Conservation (phyloP, 768 basidiomycete genomes). For the Rubroboletus satanas region DNA sequence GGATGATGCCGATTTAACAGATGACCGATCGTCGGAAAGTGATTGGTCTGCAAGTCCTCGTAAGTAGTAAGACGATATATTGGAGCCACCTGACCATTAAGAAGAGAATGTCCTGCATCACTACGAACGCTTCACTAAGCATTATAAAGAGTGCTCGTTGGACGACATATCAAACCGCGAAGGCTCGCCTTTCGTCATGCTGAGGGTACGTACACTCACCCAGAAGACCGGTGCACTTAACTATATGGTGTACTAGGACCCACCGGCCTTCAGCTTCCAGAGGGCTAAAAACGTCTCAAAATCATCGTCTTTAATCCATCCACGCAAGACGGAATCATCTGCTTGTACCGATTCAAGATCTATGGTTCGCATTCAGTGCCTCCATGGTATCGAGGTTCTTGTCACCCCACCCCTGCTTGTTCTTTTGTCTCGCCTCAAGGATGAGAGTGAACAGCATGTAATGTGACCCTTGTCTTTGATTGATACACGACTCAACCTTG, state of each 20-base stretch:
- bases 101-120: slow-evolving; percentile 34
- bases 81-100: slow-evolving; percentile 16
- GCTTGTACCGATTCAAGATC: background rate
- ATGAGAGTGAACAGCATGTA: slow-evolving; percentile 48
- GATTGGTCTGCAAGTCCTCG: slow-evolving; percentile 41
- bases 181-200: slow-evolving; percentile 42
- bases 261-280: slow-evolving; percentile 8
- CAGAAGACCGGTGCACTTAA: background rate
- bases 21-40: slow-evolving; percentile 37
- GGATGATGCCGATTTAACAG: slow-evolving; percentile 68
- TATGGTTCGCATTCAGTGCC: slow-evolving; percentile 37
- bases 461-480: slow-evolving; percentile 13
- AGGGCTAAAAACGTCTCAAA: background rate
- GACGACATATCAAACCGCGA: slow-evolving; percentile 42
- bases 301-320: slow-evolving; percentile 1
- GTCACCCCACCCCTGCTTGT: slow-evolving; percentile 57
- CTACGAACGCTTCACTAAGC: slow-evolving; percentile 48
- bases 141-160: slow-evolving; percentile 40
- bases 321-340: slow-evolving; percentile 1
- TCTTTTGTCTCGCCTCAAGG: slow-evolving; percentile 41
- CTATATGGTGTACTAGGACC: slow-evolving; percentile 8
- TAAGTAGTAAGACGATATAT: slow-evolving; percentile 5
- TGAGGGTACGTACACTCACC: slow-evolving; percentile 35
- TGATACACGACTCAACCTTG: slow-evolving; percentile 5
- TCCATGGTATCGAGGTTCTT: slow-evolving; percentile 37